Evolutionary conservation across 495 filamentous ascomycete species (phyloP).

Genomic region (Xylaria grammica): DNA sequence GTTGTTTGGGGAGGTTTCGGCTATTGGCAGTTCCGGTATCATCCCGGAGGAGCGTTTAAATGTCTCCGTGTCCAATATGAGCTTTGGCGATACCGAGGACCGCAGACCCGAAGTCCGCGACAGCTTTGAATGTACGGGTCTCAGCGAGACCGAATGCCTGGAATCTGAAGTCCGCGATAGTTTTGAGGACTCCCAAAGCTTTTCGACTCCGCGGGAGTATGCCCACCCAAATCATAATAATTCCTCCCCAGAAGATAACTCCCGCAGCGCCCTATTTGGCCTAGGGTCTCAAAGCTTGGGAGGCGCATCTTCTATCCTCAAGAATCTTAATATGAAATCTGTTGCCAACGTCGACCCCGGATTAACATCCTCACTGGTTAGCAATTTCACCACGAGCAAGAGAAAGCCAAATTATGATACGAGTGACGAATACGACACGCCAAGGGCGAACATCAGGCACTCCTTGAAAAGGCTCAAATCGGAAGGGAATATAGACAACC

Average conservation of each 20-base stretch:
- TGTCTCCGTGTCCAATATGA: conserved; percentile 45
- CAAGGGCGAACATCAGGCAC: conserved; percentile 33
- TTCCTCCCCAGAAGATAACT: conserved; percentile 28
- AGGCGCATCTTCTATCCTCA: conserved; percentile 48
- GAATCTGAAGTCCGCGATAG: conserved; percentile 47
- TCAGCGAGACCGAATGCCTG: conserved; percentile 35
- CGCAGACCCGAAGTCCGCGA: conserved; percentile 46
- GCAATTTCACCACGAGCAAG: conserved; percentile 49
- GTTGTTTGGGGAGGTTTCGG: conserved; percentile 86
- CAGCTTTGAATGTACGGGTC: conserved; percentile 39
- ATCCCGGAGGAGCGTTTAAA: conserved; percentile 50
- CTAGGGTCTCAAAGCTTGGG: conserved; percentile 50
- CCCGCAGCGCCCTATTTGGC: conserved; percentile 44
- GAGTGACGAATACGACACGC: conserved; percentile 41
- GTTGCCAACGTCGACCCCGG: conserved; percentile 24
- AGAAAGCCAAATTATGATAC: conserved; percentile 47
- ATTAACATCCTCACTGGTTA: conserved; percentile 21
- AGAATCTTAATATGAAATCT: conserved; percentile 51
- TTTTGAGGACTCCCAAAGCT: conserved; percentile 43
- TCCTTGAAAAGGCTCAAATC: conserved; percentile 55
- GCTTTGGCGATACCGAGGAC: conserved; percentile 40
- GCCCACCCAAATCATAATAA: conserved; percentile 22
- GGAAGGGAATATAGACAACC: conserved; percentile 29
- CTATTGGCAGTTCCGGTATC: conserved; percentile 63
- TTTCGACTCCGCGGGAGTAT: conserved; percentile 42